These are phyloP conservation scores for Aureobasidium leucospermi DNA, from an alignment of 2,329 filamentous ascomycete species.

Conservation along the genomic window DNA sequence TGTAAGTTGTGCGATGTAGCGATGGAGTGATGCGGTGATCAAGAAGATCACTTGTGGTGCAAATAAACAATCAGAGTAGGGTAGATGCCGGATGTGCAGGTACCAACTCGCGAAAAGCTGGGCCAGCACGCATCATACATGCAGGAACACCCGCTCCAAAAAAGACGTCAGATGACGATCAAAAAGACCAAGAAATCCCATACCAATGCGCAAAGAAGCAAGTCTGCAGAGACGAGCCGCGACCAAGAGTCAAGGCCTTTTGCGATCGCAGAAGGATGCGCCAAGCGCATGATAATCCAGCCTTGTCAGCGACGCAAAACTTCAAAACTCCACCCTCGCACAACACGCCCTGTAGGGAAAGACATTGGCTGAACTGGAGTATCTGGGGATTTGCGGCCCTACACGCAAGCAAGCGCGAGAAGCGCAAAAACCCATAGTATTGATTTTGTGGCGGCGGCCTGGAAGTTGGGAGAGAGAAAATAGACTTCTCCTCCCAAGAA, in stretches of 20 bases:
- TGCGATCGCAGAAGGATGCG: neutral
- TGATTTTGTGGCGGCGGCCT: neutral
- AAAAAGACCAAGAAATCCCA: neutral
- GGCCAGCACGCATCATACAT: neutral
- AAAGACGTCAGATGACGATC: neutral
- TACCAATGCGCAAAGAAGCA: neutral
- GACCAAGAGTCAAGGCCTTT: neutral
- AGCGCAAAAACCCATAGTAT: too few relatives aligned
- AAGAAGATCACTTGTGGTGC: neutral
- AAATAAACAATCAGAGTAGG: neutral
- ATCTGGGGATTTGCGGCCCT: neutral
- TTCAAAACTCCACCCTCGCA: neutral
- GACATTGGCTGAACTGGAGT: neutral
- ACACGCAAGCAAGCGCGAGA: too few relatives aligned
- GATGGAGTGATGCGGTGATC: too few relatives aligned
- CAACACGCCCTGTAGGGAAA: neutral
- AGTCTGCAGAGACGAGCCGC: neutral
- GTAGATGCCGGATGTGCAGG: conserved; percentile 1
- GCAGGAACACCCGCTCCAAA: neutral
- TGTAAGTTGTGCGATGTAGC: neutral
- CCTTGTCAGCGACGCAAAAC: too few relatives aligned
- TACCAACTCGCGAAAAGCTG: neutral
- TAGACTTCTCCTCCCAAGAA: neutral
- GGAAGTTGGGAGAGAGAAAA: neutral
- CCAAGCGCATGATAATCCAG: neutral